Percentiles rank a stretch among this genome's conserved stretches.
These are phyloP conservation scores for Euptelea pleiosperma DNA, from an alignment of 164 flowering plant genomes.

Conservation along the genomic window DNA sequence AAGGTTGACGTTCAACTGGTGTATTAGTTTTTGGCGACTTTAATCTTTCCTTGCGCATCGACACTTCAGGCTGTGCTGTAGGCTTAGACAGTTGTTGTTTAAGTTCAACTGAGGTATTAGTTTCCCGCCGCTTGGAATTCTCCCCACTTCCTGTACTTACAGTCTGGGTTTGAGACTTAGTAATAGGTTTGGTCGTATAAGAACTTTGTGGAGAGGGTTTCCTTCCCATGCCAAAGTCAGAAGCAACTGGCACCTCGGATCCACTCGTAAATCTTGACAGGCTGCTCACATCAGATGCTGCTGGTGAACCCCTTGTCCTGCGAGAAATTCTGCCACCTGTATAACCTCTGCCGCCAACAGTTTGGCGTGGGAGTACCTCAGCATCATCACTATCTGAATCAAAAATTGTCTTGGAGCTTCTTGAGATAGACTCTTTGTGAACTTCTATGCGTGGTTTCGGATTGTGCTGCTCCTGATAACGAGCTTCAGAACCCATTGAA, in stretches of 20 bases:
- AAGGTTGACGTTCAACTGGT: conserved; percentile 3
- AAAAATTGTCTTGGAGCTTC: conserved; percentile 22
- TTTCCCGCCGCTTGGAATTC: conserved; percentile 12
- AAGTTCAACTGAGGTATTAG: conserved; percentile 14
- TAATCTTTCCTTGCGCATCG: not conserved
- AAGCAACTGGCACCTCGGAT: conserved; percentile 19
- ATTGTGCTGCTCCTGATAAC: conserved; percentile 14
- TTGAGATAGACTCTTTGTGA: conserved; percentile 18
- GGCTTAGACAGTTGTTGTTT: conserved; percentile 17
- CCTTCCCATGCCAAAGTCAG: conserved; percentile 21
- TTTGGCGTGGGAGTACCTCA: conserved; percentile 23
- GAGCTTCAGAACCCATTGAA: conserved; percentile 13
- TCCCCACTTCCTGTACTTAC: conserved; percentile 14
- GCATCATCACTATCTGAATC: conserved; percentile 32
- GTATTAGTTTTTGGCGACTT: conserved; percentile 2
- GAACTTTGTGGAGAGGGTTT: conserved; percentile 23
- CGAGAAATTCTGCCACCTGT: conserved; percentile 37
- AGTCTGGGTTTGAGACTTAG: conserved; percentile 11
- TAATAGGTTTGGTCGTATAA: conserved; percentile 18
- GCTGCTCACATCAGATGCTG: conserved; percentile 15
- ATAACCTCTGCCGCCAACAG: conserved; percentile 19
- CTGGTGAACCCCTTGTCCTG: conserved; percentile 47
- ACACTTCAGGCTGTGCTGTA: conserved; percentile 4
- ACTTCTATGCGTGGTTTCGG: conserved; percentile 16
- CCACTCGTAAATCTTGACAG: conserved; percentile 12